Evolutionary conservation across 2,329 filamentous ascomycete genomes (phyloP), one percentile per base, ranked within the genome.

Genomic region (Colletotrichum sidae): DNA sequence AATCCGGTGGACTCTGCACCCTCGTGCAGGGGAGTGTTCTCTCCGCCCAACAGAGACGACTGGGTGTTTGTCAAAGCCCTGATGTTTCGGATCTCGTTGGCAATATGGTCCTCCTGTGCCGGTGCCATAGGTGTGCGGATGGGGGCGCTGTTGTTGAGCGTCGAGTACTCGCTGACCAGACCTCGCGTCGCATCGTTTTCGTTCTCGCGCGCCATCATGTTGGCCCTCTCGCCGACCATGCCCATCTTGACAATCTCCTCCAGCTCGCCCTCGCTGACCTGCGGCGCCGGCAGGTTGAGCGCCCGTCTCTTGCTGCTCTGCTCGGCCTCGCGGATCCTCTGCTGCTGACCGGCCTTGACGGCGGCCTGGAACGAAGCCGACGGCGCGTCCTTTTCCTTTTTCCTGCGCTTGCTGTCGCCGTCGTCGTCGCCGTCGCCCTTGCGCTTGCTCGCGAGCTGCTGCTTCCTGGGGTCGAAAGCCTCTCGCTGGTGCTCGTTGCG

Each of bases 181-280:
- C 94, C 94, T 69, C 92, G 88, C 0, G 94, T 97, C 56, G 92
- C 89, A 74, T 93, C 89, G 69, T 94, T 96, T 65, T 97, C 93
- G 75, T 92, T 92, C 57, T 89, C 88, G 49, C 88, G 87, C 5
- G 92, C 93, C 75, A 92, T 83, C 68, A 85, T 82, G 72, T 90
- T 94, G 47, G 96, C 96, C 55, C 91, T 90, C 74, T 97, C 94
- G 42, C 95, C 96, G 66, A 94, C 88, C 86, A 97, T 92, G 49
- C 96, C 95, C 94, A 98, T 97, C 83, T 99, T 99, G 69, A 99
- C 93, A 73, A 99, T 98, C 70, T 97, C 94, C 74, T 99, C 96
- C 65, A 99, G 83, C 79, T 99, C 96, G 47, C 89, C 86, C 73
- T 99, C 96, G 76, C 92, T 90, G 72, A 99, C 93, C 79, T 99